These are phyloP conservation scores for Paxillus rubicundulus DNA, from an alignment of 768 basidiomycete genomes.

Conservation along the genomic window DNA sequence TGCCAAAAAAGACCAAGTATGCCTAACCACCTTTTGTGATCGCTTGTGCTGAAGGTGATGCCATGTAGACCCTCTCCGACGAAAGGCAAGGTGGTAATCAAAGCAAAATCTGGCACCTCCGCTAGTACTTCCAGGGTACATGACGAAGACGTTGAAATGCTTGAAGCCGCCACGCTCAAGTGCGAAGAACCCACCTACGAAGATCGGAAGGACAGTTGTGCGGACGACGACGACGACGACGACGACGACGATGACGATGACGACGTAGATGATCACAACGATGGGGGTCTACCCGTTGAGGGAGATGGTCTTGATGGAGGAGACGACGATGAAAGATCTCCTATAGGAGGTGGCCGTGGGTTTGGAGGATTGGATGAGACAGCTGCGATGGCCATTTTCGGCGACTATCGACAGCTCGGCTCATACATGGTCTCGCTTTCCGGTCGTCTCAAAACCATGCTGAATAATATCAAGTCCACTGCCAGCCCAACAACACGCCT, in stretches of 20 bases:
- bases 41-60: conserved; percentile 11
- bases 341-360: conserved; percentile 35
- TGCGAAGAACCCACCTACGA: conserved; percentile 45
- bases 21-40: conserved; percentile 9
- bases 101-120: conserved; percentile 53
- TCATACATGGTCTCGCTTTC: conserved; percentile 92
- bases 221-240: conserved; percentile 29
- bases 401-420: conserved; percentile 84
- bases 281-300: conserved; percentile 44
- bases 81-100: conserved; percentile 60
- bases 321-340: conserved; percentile 37
- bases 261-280: conserved; percentile 47
- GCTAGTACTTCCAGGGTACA: conserved; percentile 63
- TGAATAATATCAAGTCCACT: conserved; percentile 82
- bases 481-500: conserved; percentile 86
- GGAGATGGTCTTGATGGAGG: conserved; percentile 46
- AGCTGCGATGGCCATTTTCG: conserved; percentile 76
- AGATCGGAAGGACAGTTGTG: conserved; percentile 43
- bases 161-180: conserved; percentile 56
- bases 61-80: conserved; percentile 43
- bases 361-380: conserved; percentile 64
- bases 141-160: conserved; percentile 77
- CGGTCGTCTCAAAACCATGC: conserved; percentile 84
- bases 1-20: conserved; percentile 79
- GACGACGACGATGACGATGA: conserved; percentile 27